Base-by-base conservation (phyloP, 2,329 filamentous ascomycete genomes). In the Diatrype stigma region DNA sequence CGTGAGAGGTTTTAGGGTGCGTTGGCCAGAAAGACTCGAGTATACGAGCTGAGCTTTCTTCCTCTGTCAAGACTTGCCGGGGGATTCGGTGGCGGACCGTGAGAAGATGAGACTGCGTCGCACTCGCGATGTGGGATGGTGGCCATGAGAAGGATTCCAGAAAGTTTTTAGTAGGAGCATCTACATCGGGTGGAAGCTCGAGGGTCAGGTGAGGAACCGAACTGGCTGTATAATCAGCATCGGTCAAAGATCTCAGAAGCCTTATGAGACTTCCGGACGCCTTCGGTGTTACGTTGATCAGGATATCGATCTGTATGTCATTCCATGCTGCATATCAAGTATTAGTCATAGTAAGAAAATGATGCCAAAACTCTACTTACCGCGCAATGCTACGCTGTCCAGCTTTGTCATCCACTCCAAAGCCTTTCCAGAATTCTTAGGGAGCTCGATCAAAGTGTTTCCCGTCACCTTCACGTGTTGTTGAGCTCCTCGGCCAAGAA, bases 11-110 rank as follows among this genome's bases (percentile, higher is more conserved):
- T 2, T 68, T 65, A 5, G 83, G 75, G 51, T 83, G 75, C 3
- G 75, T 71, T 2, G 94, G 92, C 78, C 91, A 97, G 67, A 96
- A 96, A 0, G 89, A 87, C 71, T 97, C 92, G 5, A 96, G 72
- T 52, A 93, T 89, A 22, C 86, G 84, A 16, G 86, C 75, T 0
- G 90, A 85, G 50, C 86, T 85, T 59, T 92, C 86, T 56, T 88
- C 83, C 42, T 87, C 78, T 6, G 76, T 83, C 55, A 86, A 63
- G 45, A 74, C 75, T 45, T 79, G 73, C 35, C 75, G 76, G 11
- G 81, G 74, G 42, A 96, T 85, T 28, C 90, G 86, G 56, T 89
- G 90, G 23, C 88, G 84, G 17, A 97, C 71, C 0, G 84, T 86
- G 16, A 96, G 70, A 64, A 78, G 75, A 46, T 73, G 77, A n/a